Conservation (phyloP, 805 yeast species). For the Spathaspora arborariae region DNA sequence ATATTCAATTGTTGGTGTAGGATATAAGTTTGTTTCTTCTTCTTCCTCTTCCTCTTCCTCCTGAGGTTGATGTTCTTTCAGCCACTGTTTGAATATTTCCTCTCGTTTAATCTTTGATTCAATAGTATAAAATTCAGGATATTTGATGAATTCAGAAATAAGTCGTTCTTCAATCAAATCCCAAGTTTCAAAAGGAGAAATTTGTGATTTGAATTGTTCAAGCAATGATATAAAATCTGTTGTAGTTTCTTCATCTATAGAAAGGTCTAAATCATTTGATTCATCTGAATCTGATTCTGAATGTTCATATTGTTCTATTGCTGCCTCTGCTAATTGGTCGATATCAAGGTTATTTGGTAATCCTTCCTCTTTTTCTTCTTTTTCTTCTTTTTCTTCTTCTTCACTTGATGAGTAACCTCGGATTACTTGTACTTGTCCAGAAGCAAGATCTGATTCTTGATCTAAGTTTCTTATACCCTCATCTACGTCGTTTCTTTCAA, state of each 20-base stretch:
- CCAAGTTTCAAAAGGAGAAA: conserved; percentile 37
- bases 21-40: conserved; percentile 11
- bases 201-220: conserved; percentile 18
- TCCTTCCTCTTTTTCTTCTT: conserved; percentile 7
- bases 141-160: conserved; percentile 20
- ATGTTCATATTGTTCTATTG: conserved; percentile 3
- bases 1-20: conserved; percentile 20
- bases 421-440: conserved; percentile 5
- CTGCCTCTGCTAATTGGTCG: neutral
- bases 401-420: conserved; percentile 24
- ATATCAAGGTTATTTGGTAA: neutral
- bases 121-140: conserved; percentile 27
- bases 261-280: conserved; percentile 13
- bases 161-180: conserved; percentile 34
- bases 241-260: conserved; percentile 10
- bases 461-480: neutral
- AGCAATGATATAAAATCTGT: conserved; percentile 21
- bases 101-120: conserved; percentile 16
- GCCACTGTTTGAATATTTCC: conserved; percentile 25
- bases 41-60: conserved; percentile 6
- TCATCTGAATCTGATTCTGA: neutral
- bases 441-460: conserved; percentile 1
- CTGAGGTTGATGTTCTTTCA: conserved; percentile 6
- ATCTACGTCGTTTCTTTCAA: conserved; percentile 11
- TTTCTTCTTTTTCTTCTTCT: conserved; percentile 15